Base-by-base conservation (phyloP, 2,329 filamentous ascomycete species). In the Escovopsis sp. region DNA sequence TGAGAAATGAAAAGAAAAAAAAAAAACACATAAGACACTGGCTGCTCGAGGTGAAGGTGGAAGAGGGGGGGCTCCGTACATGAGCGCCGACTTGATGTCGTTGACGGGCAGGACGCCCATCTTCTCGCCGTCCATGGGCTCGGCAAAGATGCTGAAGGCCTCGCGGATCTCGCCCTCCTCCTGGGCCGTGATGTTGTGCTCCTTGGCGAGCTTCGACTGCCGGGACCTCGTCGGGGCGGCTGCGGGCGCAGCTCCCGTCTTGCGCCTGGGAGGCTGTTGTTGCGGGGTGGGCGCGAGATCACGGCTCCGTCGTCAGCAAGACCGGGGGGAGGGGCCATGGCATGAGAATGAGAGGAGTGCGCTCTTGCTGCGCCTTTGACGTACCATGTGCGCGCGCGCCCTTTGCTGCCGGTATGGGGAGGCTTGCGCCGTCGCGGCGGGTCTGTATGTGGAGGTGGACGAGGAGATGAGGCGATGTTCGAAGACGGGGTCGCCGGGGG, bases 91-190 rank as follows among this genome's bases (percentile, higher is more conserved):
- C 47, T 80, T 72, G 48, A 88, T 72, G 55, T 85, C 80, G 51
- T 69, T 67, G 4, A 73, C 76, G 11, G 74, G 73, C 40, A 86
- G 72, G 13, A 84, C 77, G 45, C 80, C 81, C 43, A 81, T 67
- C 55, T 85, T 84, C 52, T 88, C 80, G 40, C 81, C 76, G 15
- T 78, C 71, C 60, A 76, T 76, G 31, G 79, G 76, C 50, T 81
- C 72, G 1, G 79, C 67, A 59, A 96, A 98, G 7, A 96, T 72
- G 16, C 74, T 70, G 60, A 91, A 96, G 12, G 88, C 88, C 61
- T 95, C 88, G 53, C 77, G 79, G 56, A 98, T 94, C 64, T 95
- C 87, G 51, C 74, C 72, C 64, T 96, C 89, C 63, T 95, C 82
- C 48, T 81, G 76, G 34, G 79, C 81, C 12, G 77, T 81, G 55